Conservation (phyloP, 1,284 basidiomycete species). For the Naganishia liquefaciens region DNA sequence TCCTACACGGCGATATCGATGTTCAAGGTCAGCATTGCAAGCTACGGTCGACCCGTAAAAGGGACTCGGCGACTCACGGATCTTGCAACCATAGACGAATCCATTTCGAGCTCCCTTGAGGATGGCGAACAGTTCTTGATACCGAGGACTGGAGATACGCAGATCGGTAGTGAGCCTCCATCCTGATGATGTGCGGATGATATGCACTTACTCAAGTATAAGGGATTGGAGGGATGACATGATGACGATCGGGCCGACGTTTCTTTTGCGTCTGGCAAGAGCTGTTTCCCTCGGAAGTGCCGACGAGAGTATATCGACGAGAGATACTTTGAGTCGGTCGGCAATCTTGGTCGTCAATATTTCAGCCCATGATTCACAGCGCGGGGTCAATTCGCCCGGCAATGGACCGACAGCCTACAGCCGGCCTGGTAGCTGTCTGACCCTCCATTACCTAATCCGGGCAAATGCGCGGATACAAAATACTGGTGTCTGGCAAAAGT, state of each 20-base stretch:
- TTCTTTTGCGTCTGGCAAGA: too few relatives aligned
- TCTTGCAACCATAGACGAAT: constrained; percentile 81
- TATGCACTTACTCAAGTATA: constrained; percentile 12
- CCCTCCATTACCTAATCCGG: neutral
- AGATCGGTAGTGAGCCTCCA: neutral
- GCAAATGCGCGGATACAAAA: constrained; percentile 1
- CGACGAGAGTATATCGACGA: too few relatives aligned
- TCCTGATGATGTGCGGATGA: neutral
- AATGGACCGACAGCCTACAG: constrained; percentile 10
- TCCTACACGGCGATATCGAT: constrained; percentile 36
- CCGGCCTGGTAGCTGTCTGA: neutral
- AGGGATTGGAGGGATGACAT: constrained; percentile 21
- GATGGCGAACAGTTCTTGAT: constrained; percentile 86
- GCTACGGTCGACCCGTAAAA: too few relatives aligned
- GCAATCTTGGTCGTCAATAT: constrained; percentile 1
- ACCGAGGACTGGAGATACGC: constrained; percentile 60
- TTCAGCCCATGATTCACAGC: constrained; percentile 1
- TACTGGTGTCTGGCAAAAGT: constrained; percentile 5
- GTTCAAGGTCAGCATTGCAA: neutral
- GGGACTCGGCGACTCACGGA: constrained; percentile 57
- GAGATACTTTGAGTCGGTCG: neutral
- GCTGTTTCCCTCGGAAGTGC: too few relatives aligned
- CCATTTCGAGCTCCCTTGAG: constrained; percentile 95
- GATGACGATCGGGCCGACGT: neutral
- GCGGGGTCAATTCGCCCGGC: constrained; percentile 11